Percentiles rank a stretch among this genome's conserved stretches.
These are phyloP conservation scores for Suhomyces xylopsoci DNA, from an alignment of 805 yeast genomes.

Conservation along the genomic window DNA sequence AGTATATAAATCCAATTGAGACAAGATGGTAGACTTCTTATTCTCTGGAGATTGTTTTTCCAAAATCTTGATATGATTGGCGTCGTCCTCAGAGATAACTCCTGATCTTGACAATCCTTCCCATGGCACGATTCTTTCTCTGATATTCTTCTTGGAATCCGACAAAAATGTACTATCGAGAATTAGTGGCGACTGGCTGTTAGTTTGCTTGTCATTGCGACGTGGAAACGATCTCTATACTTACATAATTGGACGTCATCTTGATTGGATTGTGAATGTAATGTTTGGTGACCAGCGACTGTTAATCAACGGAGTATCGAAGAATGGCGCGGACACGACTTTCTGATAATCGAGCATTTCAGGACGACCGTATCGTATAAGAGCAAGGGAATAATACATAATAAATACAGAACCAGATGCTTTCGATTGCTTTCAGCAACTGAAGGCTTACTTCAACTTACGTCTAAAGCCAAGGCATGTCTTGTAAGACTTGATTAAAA, in stretches of 20 bases:
- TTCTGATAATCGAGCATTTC: background rate
- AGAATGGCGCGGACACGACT: slow-evolving; percentile 1
- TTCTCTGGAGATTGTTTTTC: slow-evolving; percentile 47
- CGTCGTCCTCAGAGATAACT: slow-evolving; percentile 64
- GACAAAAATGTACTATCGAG: slow-evolving; percentile 66
- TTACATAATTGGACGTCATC: background rate
- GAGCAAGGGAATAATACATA: background rate
- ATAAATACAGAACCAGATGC: background rate
- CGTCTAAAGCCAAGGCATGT: background rate
- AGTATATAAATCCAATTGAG: slow-evolving; percentile 51
- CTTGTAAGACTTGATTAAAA: background rate
- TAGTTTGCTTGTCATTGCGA: background rate
- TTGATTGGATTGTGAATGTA: background rate
- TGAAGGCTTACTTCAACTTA: background rate
- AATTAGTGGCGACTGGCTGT: slow-evolving; percentile 28
- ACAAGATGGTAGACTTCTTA: slow-evolving; percentile 38
- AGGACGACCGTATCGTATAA: background rate
- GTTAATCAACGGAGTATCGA: background rate
- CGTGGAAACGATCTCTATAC: background rate
- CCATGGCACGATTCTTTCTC: slow-evolving; percentile 88
- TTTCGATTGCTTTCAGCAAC: background rate
- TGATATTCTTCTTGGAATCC: slow-evolving; percentile 63
- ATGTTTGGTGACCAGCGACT: background rate
- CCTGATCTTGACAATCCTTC: slow-evolving; percentile 80
- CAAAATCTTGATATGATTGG: slow-evolving; percentile 53